A percentile compares a stretch with the other conserved stretches of the same genome.
Conservation (phyloP, 2,329 filamentous ascomycete genomes). For the Fusarium chaquense region DNA sequence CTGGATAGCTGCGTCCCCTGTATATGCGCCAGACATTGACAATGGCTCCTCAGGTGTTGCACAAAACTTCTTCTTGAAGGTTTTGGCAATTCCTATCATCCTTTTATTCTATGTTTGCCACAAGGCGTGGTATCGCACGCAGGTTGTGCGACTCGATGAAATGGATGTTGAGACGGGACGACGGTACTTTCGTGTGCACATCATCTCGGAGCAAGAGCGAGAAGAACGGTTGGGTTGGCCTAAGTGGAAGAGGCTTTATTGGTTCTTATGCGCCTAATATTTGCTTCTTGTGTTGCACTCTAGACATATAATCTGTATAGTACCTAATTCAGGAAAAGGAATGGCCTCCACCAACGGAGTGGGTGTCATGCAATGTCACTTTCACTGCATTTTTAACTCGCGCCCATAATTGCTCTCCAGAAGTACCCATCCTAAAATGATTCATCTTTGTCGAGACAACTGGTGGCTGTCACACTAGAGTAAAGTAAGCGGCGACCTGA, state of each 20-base stretch:
- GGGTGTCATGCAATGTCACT: no score
- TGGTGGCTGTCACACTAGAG: not conserved
- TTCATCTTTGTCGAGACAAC: not conserved
- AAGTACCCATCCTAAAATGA: no score
- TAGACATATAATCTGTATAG: not conserved
- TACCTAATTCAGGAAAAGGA: no score
- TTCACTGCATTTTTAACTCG: no score
- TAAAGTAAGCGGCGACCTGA: slow-evolving; percentile 1
- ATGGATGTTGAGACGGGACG: slow-evolving; percentile 91
- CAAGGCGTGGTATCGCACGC: slow-evolving; percentile 79
- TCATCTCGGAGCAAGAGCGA: slow-evolving; percentile 81
- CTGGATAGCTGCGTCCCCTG: slow-evolving; percentile 85
- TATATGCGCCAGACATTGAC: slow-evolving; percentile 60
- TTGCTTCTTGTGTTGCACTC: slow-evolving; percentile 49
- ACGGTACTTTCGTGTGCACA: slow-evolving; percentile 82
- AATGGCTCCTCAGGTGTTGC: slow-evolving; percentile 61
- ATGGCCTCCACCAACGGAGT: no score
- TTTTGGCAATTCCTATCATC: slow-evolving; percentile 77
- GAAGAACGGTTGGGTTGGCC: slow-evolving; percentile 81
- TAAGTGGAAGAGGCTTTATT: slow-evolving; percentile 80
- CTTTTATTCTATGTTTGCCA: slow-evolving; percentile 76
- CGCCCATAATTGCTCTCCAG: no score
- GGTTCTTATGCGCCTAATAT: slow-evolving; percentile 68
- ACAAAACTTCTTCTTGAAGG: slow-evolving; percentile 78
- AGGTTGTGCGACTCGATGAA: slow-evolving; percentile 73